Conservation (phyloP, 306 rosid species). For the Amphicarpaea edgeworthii region DNA sequence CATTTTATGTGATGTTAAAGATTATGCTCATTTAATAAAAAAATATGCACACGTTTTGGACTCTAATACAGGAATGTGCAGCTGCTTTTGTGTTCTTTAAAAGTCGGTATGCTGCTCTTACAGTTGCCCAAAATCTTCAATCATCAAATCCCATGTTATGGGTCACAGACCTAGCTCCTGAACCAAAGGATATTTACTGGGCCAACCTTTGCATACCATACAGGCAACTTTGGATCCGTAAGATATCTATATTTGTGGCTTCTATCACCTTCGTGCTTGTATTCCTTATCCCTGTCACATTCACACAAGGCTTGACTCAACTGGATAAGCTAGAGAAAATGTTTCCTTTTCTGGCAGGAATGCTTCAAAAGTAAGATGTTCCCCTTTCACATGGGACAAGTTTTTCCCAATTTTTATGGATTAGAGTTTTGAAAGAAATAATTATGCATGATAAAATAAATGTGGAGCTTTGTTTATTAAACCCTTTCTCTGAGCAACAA, state of each 20-base stretch:
- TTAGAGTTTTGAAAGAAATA: neutral
- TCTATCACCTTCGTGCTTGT: slow-evolving; percentile 74
- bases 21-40: slow-evolving; percentile 1
- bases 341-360: slow-evolving; percentile 75
- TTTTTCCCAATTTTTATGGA: slow-evolving; percentile 23
- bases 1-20: slow-evolving; percentile 10
- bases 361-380: slow-evolving; percentile 69
- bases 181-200: slow-evolving; percentile 91
- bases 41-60: slow-evolving; percentile 5
- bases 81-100: slow-evolving; percentile 97
- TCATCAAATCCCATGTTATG: slow-evolving; percentile 94
- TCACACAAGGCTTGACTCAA: slow-evolving; percentile 90
- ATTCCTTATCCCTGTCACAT: slow-evolving; percentile 83
- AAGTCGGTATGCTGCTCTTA: slow-evolving; percentile 80
- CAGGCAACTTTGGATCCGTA: slow-evolving; percentile 89
- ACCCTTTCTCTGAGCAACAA: slow-evolving; percentile 14
- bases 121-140: slow-evolving; percentile 79
- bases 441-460: slow-evolving; percentile 1
- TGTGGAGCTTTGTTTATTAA: slow-evolving; percentile 18
- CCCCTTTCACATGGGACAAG: neutral
- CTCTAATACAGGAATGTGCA: slow-evolving; percentile 74
- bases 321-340: slow-evolving; percentile 68
- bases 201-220: slow-evolving; percentile 91
- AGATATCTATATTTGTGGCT: slow-evolving; percentile 69
- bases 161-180: slow-evolving; percentile 92